Evolutionary conservation across 2,329 filamentous ascomycete species (phyloP).

Genomic region (Xylariaceae sp.): DNA sequence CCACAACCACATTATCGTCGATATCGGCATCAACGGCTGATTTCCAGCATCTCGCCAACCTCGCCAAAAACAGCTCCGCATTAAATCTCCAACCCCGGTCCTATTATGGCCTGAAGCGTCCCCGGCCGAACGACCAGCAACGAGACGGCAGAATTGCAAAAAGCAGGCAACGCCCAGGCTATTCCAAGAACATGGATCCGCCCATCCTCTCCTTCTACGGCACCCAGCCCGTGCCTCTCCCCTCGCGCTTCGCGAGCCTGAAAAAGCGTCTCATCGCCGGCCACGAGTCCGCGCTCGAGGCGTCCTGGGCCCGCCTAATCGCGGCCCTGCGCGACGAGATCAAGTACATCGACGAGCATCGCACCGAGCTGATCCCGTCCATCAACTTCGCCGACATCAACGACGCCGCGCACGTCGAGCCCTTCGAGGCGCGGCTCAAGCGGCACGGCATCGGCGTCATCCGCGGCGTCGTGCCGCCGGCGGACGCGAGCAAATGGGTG

Average conservation of each 20-base stretch:
- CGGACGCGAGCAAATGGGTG: constrained; percentile 54
- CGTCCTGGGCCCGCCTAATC: constrained; percentile 52
- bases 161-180: constrained; percentile 30
- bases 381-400: constrained; percentile 50
- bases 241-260: constrained; percentile 52
- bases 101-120: constrained; percentile 27
- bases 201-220: constrained; percentile 54
- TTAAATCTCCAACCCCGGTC: constrained; percentile 4
- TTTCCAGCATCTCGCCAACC: neutral
- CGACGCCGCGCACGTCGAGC: constrained; percentile 42
- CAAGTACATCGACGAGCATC: constrained; percentile 46
- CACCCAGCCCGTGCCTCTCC: constrained; percentile 52
- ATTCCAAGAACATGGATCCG: constrained; percentile 40
- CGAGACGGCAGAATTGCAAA: constrained; percentile 31
- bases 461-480: constrained; percentile 55
- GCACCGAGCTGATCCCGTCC: constrained; percentile 49
- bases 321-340: constrained; percentile 47
- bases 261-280: constrained; percentile 51
- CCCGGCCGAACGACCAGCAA: constrained; percentile 28
- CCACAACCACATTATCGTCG: constrained; percentile 9
- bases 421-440: constrained; percentile 53
- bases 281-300: constrained; percentile 49
- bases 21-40: constrained; percentile 9
- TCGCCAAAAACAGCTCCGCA: constrained; percentile 1
- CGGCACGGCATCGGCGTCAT: constrained; percentile 62